Evolutionary conservation across 2,329 filamentous ascomycete genomes (phyloP).

Genomic region (Boeremia lycopersici): DNA sequence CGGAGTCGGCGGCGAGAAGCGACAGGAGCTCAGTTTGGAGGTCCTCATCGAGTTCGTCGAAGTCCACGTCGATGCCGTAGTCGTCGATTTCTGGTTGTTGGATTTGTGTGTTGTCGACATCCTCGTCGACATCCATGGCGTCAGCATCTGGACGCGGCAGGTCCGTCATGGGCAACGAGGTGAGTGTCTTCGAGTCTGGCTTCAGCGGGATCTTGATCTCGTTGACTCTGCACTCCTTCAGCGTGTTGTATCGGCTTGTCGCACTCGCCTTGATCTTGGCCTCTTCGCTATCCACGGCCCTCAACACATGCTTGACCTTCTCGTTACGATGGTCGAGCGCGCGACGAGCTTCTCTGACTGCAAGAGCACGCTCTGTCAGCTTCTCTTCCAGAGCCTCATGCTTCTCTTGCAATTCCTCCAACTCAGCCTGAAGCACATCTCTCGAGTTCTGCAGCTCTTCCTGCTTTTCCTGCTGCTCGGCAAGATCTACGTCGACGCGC

Average conservation of each 20-base stretch:
- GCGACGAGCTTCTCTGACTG: conserved; percentile 76
- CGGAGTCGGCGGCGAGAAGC: conserved; percentile 63
- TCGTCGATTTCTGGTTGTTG: conserved; percentile 72
- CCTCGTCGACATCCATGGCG: conserved; percentile 88
- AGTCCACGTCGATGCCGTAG: conserved; percentile 90
- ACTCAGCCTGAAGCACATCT: conserved; percentile 73
- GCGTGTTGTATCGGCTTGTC: conserved; percentile 79
- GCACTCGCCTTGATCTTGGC: conserved; percentile 85
- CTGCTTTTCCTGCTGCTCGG: conserved; percentile 70
- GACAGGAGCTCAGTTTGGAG: conserved; percentile 59
- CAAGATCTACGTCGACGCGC: conserved; percentile 70
- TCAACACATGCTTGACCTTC: conserved; percentile 77
- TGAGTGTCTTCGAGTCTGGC: conserved; percentile 72
- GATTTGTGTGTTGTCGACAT: conserved; percentile 57
- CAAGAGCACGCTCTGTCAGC: conserved; percentile 72
- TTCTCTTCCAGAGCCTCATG: conserved; percentile 72
- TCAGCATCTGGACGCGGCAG: conserved; percentile 74
- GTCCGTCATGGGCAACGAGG: conserved; percentile 87
- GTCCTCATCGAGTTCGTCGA: conserved; percentile 79
- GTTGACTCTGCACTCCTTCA: conserved; percentile 90
- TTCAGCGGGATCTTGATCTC: conserved; percentile 85
- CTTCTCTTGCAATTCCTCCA: conserved; percentile 75
- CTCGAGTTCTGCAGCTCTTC: conserved; percentile 74
- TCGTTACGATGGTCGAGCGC: conserved; percentile 85
- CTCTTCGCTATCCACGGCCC: conserved; percentile 79